These are phyloP conservation scores for Harringtonia lauricola DNA, from an alignment of 2,329 filamentous ascomycete genomes.

Conservation along the genomic window DNA sequence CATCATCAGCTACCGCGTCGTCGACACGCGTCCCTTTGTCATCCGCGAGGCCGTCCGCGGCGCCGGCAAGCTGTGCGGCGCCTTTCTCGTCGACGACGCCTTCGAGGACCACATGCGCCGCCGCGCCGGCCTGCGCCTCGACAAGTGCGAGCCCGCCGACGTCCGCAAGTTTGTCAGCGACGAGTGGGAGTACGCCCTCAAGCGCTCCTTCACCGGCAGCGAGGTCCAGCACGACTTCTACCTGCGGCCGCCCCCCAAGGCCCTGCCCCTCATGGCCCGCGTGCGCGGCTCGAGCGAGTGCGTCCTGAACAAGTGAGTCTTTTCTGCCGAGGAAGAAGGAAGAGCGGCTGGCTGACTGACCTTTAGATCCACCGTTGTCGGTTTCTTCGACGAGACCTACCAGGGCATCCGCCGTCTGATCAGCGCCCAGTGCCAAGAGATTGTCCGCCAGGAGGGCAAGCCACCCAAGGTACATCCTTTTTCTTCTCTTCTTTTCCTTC, in stretches of 20 bases:
- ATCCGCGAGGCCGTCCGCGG: constrained; percentile 38
- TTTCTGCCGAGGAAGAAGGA: neutral
- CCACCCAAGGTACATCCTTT: neutral
- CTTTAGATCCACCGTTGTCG: constrained; percentile 15
- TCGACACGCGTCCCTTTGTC: constrained; percentile 18
- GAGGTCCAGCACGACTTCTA: constrained; percentile 2
- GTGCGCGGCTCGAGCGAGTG: neutral
- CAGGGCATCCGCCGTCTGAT: constrained; percentile 32
- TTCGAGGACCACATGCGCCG: constrained; percentile 33
- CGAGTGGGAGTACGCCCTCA: constrained; percentile 25
- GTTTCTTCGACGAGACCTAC: constrained; percentile 23
- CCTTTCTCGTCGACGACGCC: constrained; percentile 35
- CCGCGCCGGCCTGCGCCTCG: constrained; percentile 31
- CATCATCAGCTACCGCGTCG: constrained; percentile 39
- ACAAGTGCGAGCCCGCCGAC: constrained; percentile 27
- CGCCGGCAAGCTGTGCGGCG: constrained; percentile 37
- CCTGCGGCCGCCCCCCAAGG: constrained; percentile 8
- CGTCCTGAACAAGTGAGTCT: neutral
- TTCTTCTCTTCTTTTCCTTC: neutral
- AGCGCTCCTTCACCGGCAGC: constrained; percentile 20
- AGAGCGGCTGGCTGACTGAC: constrained; percentile 15
- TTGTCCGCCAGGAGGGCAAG: neutral
- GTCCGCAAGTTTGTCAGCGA: constrained; percentile 34
- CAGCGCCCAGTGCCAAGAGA: constrained; percentile 1
- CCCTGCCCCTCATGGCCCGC: constrained; percentile 19